Conservation (phyloP, 192 early-diverging fungal species). For the Oehlia diaphana region DNA sequence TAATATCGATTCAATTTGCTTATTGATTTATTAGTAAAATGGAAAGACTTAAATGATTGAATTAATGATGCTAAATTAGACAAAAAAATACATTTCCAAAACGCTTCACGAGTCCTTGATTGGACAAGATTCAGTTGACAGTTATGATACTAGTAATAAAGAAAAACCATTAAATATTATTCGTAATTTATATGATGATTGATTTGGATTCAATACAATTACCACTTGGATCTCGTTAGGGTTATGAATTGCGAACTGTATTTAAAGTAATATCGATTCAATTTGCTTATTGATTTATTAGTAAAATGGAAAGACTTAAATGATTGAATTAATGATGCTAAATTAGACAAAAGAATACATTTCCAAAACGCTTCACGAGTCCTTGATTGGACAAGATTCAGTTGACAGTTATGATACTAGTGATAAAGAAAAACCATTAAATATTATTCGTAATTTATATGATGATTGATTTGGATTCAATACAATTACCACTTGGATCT, state of each 20-base stretch:
- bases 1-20: constrained; percentile 13
- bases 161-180: not conserved
- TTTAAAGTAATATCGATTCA: constrained; percentile 9
- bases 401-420: too few relatives aligned
- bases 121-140: not conserved
- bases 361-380: not conserved
- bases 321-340: not conserved
- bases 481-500: too few relatives aligned
- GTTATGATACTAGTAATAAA: not conserved
- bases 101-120: not conserved
- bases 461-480: too few relatives aligned
- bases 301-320: not conserved
- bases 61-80: not conserved
- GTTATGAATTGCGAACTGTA: not conserved
- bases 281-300: not conserved
- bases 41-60: not conserved
- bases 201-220: too few relatives aligned
- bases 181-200: too few relatives aligned
- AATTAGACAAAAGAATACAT: not conserved
- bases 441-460: too few relatives aligned
- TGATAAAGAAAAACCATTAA: not conserved
- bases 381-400: not conserved
- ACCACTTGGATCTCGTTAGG: too few relatives aligned
- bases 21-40: not conserved
- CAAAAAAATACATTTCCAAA: not conserved